Conservation (phyloP, 2,329 filamentous ascomycete genomes). For the Sclerotinia glacialis region DNA sequence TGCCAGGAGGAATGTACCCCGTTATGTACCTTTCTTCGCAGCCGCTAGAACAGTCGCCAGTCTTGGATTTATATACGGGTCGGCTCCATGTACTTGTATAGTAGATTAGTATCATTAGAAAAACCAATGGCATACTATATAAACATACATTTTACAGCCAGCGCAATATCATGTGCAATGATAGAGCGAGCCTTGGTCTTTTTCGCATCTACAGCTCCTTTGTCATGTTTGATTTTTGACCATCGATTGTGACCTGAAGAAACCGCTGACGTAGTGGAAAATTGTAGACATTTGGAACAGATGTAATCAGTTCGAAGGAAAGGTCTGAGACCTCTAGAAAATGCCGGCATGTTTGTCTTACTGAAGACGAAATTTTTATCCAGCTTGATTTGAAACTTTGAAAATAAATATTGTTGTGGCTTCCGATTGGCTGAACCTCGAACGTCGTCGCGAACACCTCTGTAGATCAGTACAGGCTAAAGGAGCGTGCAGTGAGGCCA, state of each 20-base stretch:
- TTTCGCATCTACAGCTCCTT: conserved; percentile 77
- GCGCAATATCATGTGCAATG: conserved; percentile 70
- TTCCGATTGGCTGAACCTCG: conserved; percentile 20
- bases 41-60: conserved; percentile 69
- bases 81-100: conserved; percentile 66
- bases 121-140: not conserved
- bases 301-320: conserved; percentile 26
- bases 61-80: conserved; percentile 71
- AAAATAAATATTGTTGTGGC: conserved; percentile 20
- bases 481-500: conserved; percentile 17
- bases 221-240: conserved; percentile 95
- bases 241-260: conserved; percentile 83
- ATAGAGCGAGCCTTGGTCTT: conserved; percentile 69
- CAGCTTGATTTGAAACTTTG: not conserved
- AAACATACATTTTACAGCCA: conserved; percentile 67
- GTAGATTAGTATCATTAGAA: conserved; percentile 21
- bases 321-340: conserved; percentile 34
- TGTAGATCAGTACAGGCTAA: conserved; percentile 6
- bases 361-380: not conserved
- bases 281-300: conserved; percentile 35
- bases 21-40: conserved; percentile 69
- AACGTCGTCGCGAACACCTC: conserved; percentile 16
- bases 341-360: conserved; percentile 31
- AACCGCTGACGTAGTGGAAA: conserved; percentile 46
- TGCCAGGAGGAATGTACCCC: conserved; percentile 31